Evolutionary conservation across 208 protist genomes (phyloP), one percentile per base, ranked within the genome.

Genomic region (Porcisia hertigi): DNA sequence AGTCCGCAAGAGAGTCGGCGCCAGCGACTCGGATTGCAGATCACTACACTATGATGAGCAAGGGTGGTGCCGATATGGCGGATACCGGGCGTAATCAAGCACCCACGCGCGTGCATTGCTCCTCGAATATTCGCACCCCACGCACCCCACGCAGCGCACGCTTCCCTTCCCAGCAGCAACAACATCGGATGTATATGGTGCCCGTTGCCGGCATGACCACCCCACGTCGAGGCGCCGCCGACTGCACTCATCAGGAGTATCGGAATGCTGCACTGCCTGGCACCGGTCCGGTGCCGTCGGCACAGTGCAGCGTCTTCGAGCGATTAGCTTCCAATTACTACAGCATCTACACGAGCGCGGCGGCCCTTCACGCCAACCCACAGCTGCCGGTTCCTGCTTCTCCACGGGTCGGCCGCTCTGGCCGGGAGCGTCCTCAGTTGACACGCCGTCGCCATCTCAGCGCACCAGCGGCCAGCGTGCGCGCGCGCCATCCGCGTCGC

Each of bases 251-350:
- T 30, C 65, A 70, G 36, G 60, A 2, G 34, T 20, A 2, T 43
- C 16, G 34, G 41, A 16, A 11, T 39, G 59, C 59, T 9, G 34
- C 4, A 34, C 59, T 3, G 25, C 34, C 23, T 34, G 18, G 34
- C 20, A 30, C 59, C 30, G 59, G 34, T 23, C 0, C 66, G 60
- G 41, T 75, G 67, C 72, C 73, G 53, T 11, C 67, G 30, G 59
- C 47, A 43, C 73, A 60, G 34, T 76, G 72, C 36, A 58, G 52
- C 49, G 84, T 88, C 23, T 88, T 88, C 64, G 80, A 88, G 76
- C 84, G 84, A 3, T 74, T 88, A 16, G 79, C 80, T 0, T 88
- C 84, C 30, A 84, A 85, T 52, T 88, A 79, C 69, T 88, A 88
- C 80, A 36, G 64, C 34, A 64, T 75, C 43, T 65, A 59, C 49